phyloP scores from a whole-genome alignment of 306 rosid species.

The Myrica gale region DNA sequence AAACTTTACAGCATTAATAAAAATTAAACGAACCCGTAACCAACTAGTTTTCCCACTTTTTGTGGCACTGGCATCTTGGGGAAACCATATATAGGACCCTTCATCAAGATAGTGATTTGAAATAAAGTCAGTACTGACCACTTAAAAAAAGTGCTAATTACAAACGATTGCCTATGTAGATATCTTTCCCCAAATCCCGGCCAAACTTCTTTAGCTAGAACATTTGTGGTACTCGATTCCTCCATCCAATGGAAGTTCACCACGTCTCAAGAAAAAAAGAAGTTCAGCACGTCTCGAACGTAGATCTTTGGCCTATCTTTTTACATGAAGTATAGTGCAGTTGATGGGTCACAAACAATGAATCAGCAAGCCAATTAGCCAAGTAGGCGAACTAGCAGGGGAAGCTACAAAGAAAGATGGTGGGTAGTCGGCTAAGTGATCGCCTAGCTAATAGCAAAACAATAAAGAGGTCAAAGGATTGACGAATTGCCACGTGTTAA shows the following conservation, averaged over 20 bases:
- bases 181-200: not conserved
- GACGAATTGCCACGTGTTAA: constrained; percentile 5
- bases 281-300: no score
- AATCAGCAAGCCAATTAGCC: no score
- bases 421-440: not conserved
- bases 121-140: not conserved
- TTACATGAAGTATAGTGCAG: no score
- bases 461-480: not conserved
- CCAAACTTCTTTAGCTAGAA: not conserved
- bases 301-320: no score
- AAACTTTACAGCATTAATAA: not conserved
- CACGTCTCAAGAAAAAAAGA: not conserved
- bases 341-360: no score
- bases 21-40: no score
- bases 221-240: not conserved
- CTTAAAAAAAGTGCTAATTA: not conserved
- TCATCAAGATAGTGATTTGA: not conserved
- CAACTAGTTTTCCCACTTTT: not conserved
- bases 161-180: not conserved
- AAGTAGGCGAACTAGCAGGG: no score
- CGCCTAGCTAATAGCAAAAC: not conserved
- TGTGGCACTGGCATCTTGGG: no score
- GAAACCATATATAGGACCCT: not conserved
- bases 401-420: not conserved
- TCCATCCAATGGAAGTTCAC: constrained; percentile 8